Evolutionary conservation across 345 rosid species (phyloP), one percentile per base, ranked within the genome.

Genomic region (Salix viminalis): DNA sequence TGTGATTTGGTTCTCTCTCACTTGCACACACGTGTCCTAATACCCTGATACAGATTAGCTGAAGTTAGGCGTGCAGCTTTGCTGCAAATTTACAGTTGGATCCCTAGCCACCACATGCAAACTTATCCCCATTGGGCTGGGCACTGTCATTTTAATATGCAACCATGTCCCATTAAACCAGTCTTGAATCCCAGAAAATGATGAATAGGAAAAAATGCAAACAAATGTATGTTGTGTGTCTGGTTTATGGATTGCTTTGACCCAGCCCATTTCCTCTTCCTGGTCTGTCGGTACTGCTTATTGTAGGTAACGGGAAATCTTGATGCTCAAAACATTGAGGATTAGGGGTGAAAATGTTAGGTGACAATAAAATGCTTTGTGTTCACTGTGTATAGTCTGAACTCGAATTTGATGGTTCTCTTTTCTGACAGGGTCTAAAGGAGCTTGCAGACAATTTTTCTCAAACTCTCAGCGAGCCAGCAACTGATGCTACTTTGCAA

Each of bases 371-470:
- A 39, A 12, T 8, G 41, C 6, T 16, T 14, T 14, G 11, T 56
- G 12, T 26, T 65, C 24, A 65, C 36, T 0, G 15, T 2, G 16
- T 66, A 67, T 26, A 41, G 18, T 36, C 28, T 32, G 36, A 41
- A 65, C 46, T 36, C 24, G 56, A 71, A 19, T n/a, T 23, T 82
- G n/a, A 18, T 19, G 41, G 26, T 54, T 48, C 61, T 60, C 76
- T 71, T 12, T 60, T 50, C 54, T 75, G 16, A 68, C 86, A 89
- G 95, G 92, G 95, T 75, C 88, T 89, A 46, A 87, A 90, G 85
- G 87, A 79, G 7, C 66, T 91, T 69, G 66, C 83, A 15, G 91
- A 84, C 26, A 52, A 50, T 61, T 18, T 78, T 15, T 50, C 79
- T 73, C 83, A 21, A 79, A 75, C 68, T 41, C 32, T 68, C 64